Evolutionary conservation across 257 asterid genomes (phyloP).

Genomic region (Vinca minor): DNA sequence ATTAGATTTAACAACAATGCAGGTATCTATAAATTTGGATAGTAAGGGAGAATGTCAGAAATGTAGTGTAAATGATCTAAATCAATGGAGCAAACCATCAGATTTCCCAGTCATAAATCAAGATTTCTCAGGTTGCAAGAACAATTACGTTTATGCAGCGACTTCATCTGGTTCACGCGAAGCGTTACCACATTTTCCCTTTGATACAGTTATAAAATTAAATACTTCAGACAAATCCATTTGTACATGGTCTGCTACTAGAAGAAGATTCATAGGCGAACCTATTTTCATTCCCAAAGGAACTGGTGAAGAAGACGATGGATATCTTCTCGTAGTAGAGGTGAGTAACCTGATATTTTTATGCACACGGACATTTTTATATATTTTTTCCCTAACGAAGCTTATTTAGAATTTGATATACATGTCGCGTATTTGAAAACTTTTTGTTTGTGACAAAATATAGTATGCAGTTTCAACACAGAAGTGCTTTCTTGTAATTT

Average conservation of each 20-base stretch:
- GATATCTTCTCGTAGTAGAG: conserved; percentile 84
- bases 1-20: too few relatives aligned
- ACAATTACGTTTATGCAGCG: conserved; percentile 59
- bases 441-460: conserved; percentile 12
- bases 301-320: conserved; percentile 53
- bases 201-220: conserved; percentile 76
- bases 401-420: too few relatives aligned
- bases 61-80: conserved; percentile 45
- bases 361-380: background rate
- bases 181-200: conserved; percentile 81
- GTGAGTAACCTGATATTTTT: conserved; percentile 30
- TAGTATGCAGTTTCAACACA: conserved; percentile 90
- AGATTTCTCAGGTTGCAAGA: conserved; percentile 47
- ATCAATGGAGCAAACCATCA: conserved; percentile 56
- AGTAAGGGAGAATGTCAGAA: conserved; percentile 37
- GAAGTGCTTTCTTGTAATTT: conserved; percentile 66
- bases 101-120: conserved; percentile 90
- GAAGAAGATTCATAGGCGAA: conserved; percentile 82
- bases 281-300: conserved; percentile 60
- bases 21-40: conserved; percentile 61
- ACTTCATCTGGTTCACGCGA: conserved; percentile 77
- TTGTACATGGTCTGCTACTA: conserved; percentile 58
- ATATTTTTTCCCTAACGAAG: too few relatives aligned
- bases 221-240: conserved; percentile 38
- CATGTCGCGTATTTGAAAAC: too few relatives aligned